Evolutionary conservation across 345 rosid genomes (phyloP).

Genomic region (Citrus hindsii): DNA sequence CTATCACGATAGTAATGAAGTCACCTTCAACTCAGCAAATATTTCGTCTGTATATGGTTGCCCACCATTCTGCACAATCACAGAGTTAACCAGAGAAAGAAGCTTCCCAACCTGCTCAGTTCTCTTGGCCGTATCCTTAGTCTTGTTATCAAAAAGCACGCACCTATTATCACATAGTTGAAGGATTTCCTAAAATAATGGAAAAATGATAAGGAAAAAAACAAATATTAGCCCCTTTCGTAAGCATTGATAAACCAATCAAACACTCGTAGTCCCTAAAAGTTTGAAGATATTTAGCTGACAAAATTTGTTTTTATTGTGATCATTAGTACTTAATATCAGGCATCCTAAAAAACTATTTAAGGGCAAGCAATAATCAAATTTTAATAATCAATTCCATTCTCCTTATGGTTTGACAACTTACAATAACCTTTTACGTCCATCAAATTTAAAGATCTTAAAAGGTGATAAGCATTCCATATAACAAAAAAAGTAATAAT

Average conservation of each 20-base stretch:
- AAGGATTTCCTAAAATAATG: slow-evolving; percentile 58
- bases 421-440: neutral
- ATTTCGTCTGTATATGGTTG: slow-evolving; percentile 72
- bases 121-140: slow-evolving; percentile 49
- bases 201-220: neutral
- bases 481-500: neutral
- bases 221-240: neutral
- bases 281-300: neutral
- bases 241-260: neutral
- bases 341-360: neutral
- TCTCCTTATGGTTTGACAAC: neutral
- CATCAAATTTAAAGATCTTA: neutral
- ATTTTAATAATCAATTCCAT: neutral
- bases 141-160: slow-evolving; percentile 84
- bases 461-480: neutral
- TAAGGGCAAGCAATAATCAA: neutral
- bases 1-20: neutral
- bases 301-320: neutral
- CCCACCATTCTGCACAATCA: slow-evolving; percentile 57
- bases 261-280: neutral
- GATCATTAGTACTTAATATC: neutral
- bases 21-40: slow-evolving; percentile 63
- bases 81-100: slow-evolving; percentile 51
- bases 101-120: slow-evolving; percentile 32
- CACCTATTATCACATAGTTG: slow-evolving; percentile 48